Conservation (phyloP, 2,329 filamentous ascomycete genomes). For the Albophoma yamanashiensis region DNA sequence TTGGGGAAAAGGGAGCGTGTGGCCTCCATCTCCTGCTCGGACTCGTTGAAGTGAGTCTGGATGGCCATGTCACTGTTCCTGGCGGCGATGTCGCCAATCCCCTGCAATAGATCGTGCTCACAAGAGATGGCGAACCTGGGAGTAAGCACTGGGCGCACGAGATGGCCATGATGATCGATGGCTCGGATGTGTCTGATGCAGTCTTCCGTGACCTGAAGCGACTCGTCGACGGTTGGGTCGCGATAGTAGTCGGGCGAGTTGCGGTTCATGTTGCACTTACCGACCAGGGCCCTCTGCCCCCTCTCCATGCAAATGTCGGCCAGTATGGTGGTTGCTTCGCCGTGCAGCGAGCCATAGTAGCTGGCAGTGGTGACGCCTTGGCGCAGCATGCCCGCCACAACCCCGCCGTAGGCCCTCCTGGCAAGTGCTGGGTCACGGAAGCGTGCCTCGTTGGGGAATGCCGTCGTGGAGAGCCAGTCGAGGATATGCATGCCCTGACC, state of each 20-base stretch:
- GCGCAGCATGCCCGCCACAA: slow-evolving; percentile 46
- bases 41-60: slow-evolving; percentile 60
- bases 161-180: slow-evolving; percentile 30
- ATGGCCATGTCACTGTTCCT: slow-evolving; percentile 40
- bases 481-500: slow-evolving; percentile 42
- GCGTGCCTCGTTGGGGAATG: slow-evolving; percentile 53
- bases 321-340: slow-evolving; percentile 43
- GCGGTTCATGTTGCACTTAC: slow-evolving; percentile 53
- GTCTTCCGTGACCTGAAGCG: slow-evolving; percentile 35
- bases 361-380: slow-evolving; percentile 53
- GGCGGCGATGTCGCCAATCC: slow-evolving; percentile 42
- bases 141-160: slow-evolving; percentile 42
- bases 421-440: slow-evolving; percentile 47
- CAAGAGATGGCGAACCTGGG: slow-evolving; percentile 54
- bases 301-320: slow-evolving; percentile 39
- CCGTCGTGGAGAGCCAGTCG: slow-evolving; percentile 54
- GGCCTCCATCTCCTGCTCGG: slow-evolving; percentile 45
- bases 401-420: slow-evolving; percentile 34
- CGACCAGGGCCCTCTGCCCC: slow-evolving; percentile 49
- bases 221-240: slow-evolving; percentile 34
- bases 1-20: slow-evolving; percentile 45
- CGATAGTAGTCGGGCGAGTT: slow-evolving; percentile 43
- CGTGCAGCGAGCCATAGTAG: slow-evolving; percentile 49
- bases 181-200: slow-evolving; percentile 35
- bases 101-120: slow-evolving; percentile 38